Base-by-base conservation (phyloP, 805 yeast species). In the Saturnispora silvae region DNA sequence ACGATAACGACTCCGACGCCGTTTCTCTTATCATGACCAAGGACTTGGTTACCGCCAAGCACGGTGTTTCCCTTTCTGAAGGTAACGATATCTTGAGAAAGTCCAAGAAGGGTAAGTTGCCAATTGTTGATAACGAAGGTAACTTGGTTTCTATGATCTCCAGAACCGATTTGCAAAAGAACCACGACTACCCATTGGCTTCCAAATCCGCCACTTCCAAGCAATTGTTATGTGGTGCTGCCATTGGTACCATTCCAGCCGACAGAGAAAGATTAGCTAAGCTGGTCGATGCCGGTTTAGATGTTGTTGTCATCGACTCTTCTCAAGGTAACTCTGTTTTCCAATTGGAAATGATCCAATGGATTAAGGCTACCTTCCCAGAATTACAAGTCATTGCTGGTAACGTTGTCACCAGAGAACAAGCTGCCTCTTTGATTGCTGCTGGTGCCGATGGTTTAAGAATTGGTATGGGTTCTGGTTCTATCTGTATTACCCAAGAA, bases 401-500 rank as follows among this genome's bases (percentile, higher is more conserved):
- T 72, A 92, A 92, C 60, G 98, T 92, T 55, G 97, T 87, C 44
- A 87, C 96, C 49, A 81, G 98, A 64, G 98, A 89, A 64, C 98
- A 92, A 72, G 97, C 98, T 50, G 98, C 98, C 44, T 71, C 76
- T 56, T 73, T 92, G 57, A 89, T 86, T 54, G 80, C 72, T 53
- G 96, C 95, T 37, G 98, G 98, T 65, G 95, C 94, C 37, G 98
- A 92, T 62, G 97, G 87, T 61, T 72, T 92, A 55, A 85, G 97
- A 75, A 89, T 92, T 51, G 98, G 98, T 68, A 92, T 92, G 98
- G 98, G 98, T 59, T 84, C 97, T 24, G 98, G 98, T 56, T 85
- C 96, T 45, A 94, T 94, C 61, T 92, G 98, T 75, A 92, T 92
- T 60, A 92, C 98, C 37, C 98, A 92, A 70, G 98, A 92, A 69